phyloP scores from a whole-genome alignment of 208 protist species.

The Trypanosoma scelopori region DNA sequence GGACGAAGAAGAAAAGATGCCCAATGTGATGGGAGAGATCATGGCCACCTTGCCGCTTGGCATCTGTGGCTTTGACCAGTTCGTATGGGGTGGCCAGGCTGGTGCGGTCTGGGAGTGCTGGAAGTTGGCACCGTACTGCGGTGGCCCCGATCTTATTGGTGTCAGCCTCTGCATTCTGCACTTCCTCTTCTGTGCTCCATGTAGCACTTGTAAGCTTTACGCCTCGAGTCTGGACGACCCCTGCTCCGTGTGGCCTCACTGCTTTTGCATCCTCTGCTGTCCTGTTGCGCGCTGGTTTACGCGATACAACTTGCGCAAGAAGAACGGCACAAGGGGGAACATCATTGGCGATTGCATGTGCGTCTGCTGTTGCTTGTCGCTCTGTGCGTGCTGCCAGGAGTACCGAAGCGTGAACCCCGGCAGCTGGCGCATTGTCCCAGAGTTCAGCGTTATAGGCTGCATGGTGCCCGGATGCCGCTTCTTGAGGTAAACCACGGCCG shows the following conservation, averaged over 20 bases:
- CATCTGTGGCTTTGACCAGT: slow-evolving; percentile 63
- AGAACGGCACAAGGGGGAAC: slow-evolving; percentile 63
- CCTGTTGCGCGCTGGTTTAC: slow-evolving; percentile 64
- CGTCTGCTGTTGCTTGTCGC: slow-evolving; percentile 51
- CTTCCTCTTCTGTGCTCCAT: slow-evolving; percentile 53
- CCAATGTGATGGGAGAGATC: slow-evolving; percentile 34
- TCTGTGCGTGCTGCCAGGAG: slow-evolving; percentile 79
- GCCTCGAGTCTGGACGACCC: slow-evolving; percentile 63
- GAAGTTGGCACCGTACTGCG: slow-evolving; percentile 69
- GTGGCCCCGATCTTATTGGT: slow-evolving; percentile 46
- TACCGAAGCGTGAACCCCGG: slow-evolving; percentile 51
- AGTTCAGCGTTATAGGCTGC: slow-evolving; percentile 39
- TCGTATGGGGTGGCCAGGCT: slow-evolving; percentile 59
- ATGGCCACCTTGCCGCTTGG: slow-evolving; percentile 40
- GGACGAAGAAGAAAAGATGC: slow-evolving; percentile 38
- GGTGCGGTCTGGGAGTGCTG: slow-evolving; percentile 77
- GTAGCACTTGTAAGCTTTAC: slow-evolving; percentile 67
- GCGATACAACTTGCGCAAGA: slow-evolving; percentile 85
- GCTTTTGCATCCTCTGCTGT: slow-evolving; percentile 64
- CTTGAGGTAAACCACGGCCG: slow-evolving; percentile 31
- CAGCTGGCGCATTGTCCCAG: slow-evolving; percentile 64
- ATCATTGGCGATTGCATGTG: slow-evolving; percentile 80
- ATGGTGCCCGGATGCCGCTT: slow-evolving; percentile 57
- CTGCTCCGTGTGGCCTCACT: slow-evolving; percentile 70
- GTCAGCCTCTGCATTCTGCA: slow-evolving; percentile 51